Evolutionary conservation across 768 basidiomycete species (phyloP).

Genomic region (Kondoa subrosea): DNA sequence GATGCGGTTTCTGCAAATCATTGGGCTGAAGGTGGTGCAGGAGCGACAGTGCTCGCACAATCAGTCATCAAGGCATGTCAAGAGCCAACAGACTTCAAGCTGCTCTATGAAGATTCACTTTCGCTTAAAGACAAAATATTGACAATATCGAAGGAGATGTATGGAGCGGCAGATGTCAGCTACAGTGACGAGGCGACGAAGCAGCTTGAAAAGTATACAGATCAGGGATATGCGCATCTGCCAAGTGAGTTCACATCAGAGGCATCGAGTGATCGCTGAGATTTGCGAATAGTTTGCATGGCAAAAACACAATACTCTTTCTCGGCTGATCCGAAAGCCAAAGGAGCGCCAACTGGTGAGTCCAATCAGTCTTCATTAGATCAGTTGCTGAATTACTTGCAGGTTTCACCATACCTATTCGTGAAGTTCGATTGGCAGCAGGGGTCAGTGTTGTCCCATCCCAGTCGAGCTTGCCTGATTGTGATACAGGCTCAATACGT

Average conservation of each 20-base stretch:
- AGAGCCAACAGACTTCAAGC: slow-evolving; percentile 50
- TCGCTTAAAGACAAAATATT: slow-evolving; percentile 76
- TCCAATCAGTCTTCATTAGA: slow-evolving; percentile 4
- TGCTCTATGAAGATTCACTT: slow-evolving; percentile 45
- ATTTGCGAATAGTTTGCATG: slow-evolving; percentile 59
- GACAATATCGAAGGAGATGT: slow-evolving; percentile 61
- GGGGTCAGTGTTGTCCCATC: slow-evolving; percentile 90
- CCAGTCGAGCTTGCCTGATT: slow-evolving; percentile 41
- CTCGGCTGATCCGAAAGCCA: slow-evolving; percentile 79
- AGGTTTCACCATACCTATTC: slow-evolving; percentile 87
- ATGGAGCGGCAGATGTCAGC: slow-evolving; percentile 76
- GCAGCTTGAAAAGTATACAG: slow-evolving; percentile 79
- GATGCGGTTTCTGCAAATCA: slow-evolving; percentile 90
- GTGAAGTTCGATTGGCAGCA: slow-evolving; percentile 68
- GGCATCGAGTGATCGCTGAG: slow-evolving; percentile 27
- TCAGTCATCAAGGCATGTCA: slow-evolving; percentile 79
- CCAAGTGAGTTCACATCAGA: slow-evolving; percentile 32
- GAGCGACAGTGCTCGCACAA: slow-evolving; percentile 75
- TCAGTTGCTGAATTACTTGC: not conserved
- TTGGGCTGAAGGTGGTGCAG: slow-evolving; percentile 89
- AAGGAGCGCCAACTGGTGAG: slow-evolving; percentile 66
- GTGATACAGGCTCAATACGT: not conserved
- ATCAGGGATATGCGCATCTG: slow-evolving; percentile 62
- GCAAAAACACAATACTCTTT: slow-evolving; percentile 97
- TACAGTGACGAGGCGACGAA: slow-evolving; percentile 66